Conservation (phyloP, 345 rosid species). For the Mangifera indica region DNA sequence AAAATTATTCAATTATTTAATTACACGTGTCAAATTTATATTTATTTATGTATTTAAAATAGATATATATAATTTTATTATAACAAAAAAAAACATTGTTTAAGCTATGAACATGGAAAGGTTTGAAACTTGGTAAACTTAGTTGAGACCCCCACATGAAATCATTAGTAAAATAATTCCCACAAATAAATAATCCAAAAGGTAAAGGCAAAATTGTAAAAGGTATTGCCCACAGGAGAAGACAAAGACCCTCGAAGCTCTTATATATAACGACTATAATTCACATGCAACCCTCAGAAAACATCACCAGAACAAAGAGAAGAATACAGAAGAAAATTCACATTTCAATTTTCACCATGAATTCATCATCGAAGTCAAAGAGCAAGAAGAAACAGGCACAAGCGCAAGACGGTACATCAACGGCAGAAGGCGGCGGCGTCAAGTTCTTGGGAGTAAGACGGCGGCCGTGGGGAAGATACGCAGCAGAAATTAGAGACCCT, state of each 20-base stretch:
- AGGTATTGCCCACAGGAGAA: not conserved
- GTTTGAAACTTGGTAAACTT: not conserved
- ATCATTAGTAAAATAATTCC: slow-evolving; percentile 9
- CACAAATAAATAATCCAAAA: not conserved
- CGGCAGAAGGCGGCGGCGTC: slow-evolving; percentile 16
- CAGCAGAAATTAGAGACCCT: slow-evolving; percentile 85
- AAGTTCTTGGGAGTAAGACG: slow-evolving; percentile 76
- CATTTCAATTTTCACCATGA: slow-evolving; percentile 30
- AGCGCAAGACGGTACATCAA: slow-evolving; percentile 22
- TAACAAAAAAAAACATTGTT: not conserved
- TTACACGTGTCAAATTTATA: too few relatives aligned
- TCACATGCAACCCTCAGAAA: slow-evolving; percentile 1
- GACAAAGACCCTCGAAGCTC: not conserved
- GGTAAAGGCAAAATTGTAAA: slow-evolving; percentile 4
- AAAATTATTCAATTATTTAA: too few relatives aligned
- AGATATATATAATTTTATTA: too few relatives aligned
- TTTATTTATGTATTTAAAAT: too few relatives aligned
- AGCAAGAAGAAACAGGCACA: slow-evolving; percentile 54
- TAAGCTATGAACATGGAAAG: not conserved
- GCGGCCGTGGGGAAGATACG: slow-evolving; percentile 89
- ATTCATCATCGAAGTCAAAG: slow-evolving; percentile 43
- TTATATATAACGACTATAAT: slow-evolving; percentile 1
- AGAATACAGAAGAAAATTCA: not conserved
- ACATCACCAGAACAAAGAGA: not conserved
- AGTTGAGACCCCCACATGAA: slow-evolving; percentile 13